Percentiles rank a stretch among this genome's conserved stretches.
Evolutionary conservation across 1,284 basidiomycete genomes (phyloP).

Genomic region (Ustilago trichophora): DNA sequence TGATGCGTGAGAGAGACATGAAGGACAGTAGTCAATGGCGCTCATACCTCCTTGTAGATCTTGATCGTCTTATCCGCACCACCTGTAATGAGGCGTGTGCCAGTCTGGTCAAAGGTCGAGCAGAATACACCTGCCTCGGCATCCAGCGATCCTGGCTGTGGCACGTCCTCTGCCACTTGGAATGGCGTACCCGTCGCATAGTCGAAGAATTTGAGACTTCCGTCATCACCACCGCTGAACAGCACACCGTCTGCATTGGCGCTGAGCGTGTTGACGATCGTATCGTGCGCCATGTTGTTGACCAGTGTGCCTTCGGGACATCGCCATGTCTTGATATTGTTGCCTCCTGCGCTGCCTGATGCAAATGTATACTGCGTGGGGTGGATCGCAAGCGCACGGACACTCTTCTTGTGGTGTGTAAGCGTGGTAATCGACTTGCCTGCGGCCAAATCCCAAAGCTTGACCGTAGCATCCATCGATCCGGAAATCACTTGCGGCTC

Average conservation of each 20-base stretch:
- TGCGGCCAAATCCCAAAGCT: conserved; percentile 97
- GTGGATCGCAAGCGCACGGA: conserved; percentile 90
- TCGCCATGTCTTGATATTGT: conserved; percentile 99
- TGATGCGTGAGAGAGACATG: background rate
- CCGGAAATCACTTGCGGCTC: conserved; percentile 98
- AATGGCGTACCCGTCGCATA: conserved; percentile 93
- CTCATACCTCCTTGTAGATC: conserved; percentile 51
- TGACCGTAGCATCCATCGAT: conserved; percentile 96
- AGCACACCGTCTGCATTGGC: conserved; percentile 95
- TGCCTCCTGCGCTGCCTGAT: conserved; percentile 90
- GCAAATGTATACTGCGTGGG: conserved; percentile 91
- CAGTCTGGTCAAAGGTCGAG: conserved; percentile 94
- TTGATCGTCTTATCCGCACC: conserved; percentile 87
- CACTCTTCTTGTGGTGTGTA: conserved; percentile 97
- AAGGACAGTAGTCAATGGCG: background rate
- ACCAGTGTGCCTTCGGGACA: conserved; percentile 95
- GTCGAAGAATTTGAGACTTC: conserved; percentile 70
- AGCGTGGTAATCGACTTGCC: conserved; percentile 94
- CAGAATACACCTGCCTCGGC: conserved; percentile 90
- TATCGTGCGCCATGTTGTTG: conserved; percentile 94
- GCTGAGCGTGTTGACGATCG: conserved; percentile 94
- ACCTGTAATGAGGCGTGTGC: conserved; percentile 89
- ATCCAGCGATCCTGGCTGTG: conserved; percentile 95
- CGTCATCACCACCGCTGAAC: conserved; percentile 78
- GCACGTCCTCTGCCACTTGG: conserved; percentile 91